Conservation (phyloP, 2,329 filamentous ascomycete species). For the Aspergillus texensis region DNA sequence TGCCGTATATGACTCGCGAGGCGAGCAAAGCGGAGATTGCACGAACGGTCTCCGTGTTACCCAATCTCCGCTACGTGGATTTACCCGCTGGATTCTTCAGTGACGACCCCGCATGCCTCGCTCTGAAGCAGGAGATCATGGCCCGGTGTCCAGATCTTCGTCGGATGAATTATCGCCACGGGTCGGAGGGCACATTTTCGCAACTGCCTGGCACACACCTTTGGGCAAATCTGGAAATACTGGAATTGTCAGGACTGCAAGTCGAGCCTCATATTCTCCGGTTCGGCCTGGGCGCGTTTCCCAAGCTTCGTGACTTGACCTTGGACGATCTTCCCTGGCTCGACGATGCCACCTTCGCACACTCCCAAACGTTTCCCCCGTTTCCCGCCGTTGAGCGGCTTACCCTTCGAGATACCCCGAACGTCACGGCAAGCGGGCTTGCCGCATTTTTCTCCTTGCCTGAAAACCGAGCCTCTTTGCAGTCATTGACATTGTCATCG, state of each 20-base stretch:
- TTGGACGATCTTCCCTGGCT: constrained; percentile 70
- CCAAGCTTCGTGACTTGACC: constrained; percentile 71
- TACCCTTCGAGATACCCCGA: constrained; percentile 70
- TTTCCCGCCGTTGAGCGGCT: constrained; percentile 77
- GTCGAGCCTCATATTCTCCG: constrained; percentile 57
- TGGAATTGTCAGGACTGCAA: constrained; percentile 43
- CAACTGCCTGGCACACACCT: constrained; percentile 61
- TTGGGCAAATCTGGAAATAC: constrained; percentile 46
- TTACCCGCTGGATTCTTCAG: constrained; percentile 84
- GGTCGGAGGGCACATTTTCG: constrained; percentile 77
- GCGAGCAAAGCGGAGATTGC: constrained; percentile 82
- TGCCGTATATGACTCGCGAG: constrained; percentile 93
- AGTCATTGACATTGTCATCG: constrained; percentile 68
- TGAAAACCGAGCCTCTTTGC: constrained; percentile 63
- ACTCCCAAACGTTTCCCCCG: constrained; percentile 66
- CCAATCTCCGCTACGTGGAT: constrained; percentile 86
- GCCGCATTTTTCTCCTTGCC: constrained; percentile 66
- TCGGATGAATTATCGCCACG: constrained; percentile 83
- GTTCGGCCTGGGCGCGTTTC: constrained; percentile 69
- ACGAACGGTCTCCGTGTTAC: constrained; percentile 79
- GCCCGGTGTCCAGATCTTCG: constrained; percentile 79
- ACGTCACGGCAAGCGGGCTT: constrained; percentile 72
- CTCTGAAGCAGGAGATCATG: constrained; percentile 81
- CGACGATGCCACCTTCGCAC: constrained; percentile 74
- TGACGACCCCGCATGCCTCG: constrained; percentile 74